Percentiles rank a stretch among this genome's conserved stretches.
Conservation (phyloP, 202 grass and related monocot species). For the Carex sylvatica region DNA sequence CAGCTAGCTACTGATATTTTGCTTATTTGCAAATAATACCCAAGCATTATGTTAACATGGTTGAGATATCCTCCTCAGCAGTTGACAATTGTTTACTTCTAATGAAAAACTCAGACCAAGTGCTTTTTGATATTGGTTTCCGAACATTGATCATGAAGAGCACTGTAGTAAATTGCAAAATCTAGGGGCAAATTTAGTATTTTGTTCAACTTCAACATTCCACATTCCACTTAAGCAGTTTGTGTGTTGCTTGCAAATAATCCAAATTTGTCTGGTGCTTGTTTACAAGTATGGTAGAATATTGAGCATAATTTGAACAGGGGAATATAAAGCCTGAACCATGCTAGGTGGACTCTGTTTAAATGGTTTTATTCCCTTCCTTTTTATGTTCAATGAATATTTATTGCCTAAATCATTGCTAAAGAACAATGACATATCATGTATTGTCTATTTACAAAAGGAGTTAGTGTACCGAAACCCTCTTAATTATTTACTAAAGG, state of each 20-base stretch:
- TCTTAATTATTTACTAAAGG: background rate
- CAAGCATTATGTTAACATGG: background rate
- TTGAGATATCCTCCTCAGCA: background rate
- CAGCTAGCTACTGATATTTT: background rate
- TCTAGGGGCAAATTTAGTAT: background rate
- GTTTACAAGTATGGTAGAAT: background rate
- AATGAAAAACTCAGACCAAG: background rate
- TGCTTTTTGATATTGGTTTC: background rate
- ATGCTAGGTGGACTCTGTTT: background rate
- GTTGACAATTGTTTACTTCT: background rate
- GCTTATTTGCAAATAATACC: background rate
- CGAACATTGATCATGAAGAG: background rate
- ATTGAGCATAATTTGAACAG: background rate
- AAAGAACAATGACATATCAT: background rate
- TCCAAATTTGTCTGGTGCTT: background rate
- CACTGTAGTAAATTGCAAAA: background rate
- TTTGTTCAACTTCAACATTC: constrained; percentile 2
- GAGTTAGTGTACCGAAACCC: background rate
- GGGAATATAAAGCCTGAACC: background rate
- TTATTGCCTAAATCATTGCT: background rate
- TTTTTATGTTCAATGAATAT: background rate
- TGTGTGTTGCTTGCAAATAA: background rate
- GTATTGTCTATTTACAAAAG: background rate
- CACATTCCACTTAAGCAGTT: background rate
- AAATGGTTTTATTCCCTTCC: background rate